Evolutionary conservation across 2,329 filamentous ascomycete species (phyloP).

Genomic region (Penicillium frequentans): DNA sequence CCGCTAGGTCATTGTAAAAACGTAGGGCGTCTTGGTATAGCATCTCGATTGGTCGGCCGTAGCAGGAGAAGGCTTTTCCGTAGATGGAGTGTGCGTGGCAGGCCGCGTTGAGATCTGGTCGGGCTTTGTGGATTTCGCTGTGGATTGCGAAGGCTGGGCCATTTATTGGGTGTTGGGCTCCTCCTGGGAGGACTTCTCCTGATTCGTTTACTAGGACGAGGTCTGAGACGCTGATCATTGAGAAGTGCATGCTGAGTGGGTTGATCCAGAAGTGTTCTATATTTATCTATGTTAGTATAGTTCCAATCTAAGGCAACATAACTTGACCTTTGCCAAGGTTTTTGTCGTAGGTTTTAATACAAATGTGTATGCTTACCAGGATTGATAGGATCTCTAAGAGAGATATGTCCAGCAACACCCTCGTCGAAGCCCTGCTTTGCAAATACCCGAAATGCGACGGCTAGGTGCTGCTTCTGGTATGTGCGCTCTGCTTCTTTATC

Average conservation of each 20-base stretch:
- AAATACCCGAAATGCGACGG: conserved; percentile 67
- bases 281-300: not conserved
- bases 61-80: conserved; percentile 46
- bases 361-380: not conserved
- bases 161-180: conserved; percentile 41
- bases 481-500: conserved; percentile 49
- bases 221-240: conserved; percentile 47
- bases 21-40: conserved; percentile 22
- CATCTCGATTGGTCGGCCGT: conserved; percentile 45
- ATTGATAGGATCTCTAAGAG: conserved; percentile 60
- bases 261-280: conserved; percentile 53
- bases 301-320: no score
- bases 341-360: no score
- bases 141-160: conserved; percentile 52
- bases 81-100: conserved; percentile 50
- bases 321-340: no score
- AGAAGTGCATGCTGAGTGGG: conserved; percentile 65
- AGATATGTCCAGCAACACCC: conserved; percentile 69
- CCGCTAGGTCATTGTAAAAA: conserved; percentile 50
- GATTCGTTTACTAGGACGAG: conserved; percentile 47
- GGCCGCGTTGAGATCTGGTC: conserved; percentile 53
- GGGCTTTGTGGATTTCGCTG: conserved; percentile 50
- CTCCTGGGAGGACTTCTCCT: conserved; percentile 44
- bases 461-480: conserved; percentile 62
- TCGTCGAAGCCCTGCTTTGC: conserved; percentile 66